Conservation (phyloP, 805 yeast species). For the Candida qinlingensis region DNA sequence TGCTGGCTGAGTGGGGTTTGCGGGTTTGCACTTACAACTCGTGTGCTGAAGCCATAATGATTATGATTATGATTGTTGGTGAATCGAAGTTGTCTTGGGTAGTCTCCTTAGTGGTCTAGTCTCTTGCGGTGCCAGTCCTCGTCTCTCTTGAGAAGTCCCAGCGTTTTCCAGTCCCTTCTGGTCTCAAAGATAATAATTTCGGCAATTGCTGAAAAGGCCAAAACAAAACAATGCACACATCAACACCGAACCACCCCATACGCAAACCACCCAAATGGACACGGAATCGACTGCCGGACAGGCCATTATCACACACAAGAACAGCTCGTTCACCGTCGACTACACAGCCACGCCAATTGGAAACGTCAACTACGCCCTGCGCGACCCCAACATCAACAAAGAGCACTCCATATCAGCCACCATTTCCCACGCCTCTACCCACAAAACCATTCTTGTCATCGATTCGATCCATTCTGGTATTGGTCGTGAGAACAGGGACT, state of each 20-base stretch:
- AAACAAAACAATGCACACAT: background rate
- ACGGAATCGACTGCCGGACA: background rate
- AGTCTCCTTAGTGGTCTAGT: too few species aligned
- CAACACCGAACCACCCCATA: background rate
- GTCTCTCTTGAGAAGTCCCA: too few species aligned
- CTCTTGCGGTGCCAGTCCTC: too few species aligned
- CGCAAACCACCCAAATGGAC: background rate
- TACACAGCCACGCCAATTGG: background rate
- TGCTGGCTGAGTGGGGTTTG: too few species aligned
- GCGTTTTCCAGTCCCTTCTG: too few species aligned
- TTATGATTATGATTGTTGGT: too few species aligned
- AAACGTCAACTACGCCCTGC: background rate
- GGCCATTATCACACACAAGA: background rate
- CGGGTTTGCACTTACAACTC: background rate
- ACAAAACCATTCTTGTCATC: constrained; percentile 20
- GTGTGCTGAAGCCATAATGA: background rate
- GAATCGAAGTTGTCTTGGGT: too few species aligned
- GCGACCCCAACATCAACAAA: background rate
- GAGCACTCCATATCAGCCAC: background rate
- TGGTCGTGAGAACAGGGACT: constrained; percentile 31
- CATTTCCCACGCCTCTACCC: background rate
- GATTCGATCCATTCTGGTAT: constrained; percentile 34
- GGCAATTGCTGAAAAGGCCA: background rate
- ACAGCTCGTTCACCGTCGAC: background rate
- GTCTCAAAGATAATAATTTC: too few species aligned